Evolutionary conservation across 2,329 filamentous ascomycete genomes (phyloP), one percentile per base, ranked within the genome.

Genomic region (Aureobasidium sp.): DNA sequence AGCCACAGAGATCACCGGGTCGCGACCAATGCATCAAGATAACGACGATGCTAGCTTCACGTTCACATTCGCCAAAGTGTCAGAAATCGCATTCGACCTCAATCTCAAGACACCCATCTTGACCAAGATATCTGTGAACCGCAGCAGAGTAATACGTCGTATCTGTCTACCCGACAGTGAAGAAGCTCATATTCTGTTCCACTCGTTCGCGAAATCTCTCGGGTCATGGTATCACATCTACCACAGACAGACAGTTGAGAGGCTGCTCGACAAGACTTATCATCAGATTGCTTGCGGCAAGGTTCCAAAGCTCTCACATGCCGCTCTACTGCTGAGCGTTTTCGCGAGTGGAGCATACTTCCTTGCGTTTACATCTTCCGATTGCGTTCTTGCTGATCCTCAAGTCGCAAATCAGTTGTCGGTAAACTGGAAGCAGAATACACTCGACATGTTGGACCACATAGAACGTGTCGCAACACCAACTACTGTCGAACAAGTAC

Each of bases 171-270:
- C 68, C 1, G 60, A 57, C 15, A 45, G 45, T n/a, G 42, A 66
- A 34, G 63, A 68, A 25, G 64, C 67, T 8, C 22, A 62, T 20
- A 22, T 37, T 9, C 62, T 69, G 11, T 57, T 69, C 31, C 53
- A 68, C 14, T 57, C 63, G 7, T 69, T 68, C 31, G 55, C 63
- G 14, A 55, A 55, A 11, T 64, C 67, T n/a, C 48, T 70, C 12
- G 67, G 69, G 22, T 60, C 66, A 17, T 60, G 68, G 36, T 68
- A 70, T 56, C 68, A 70, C 48, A 63, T 70, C 37, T 62, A 70
- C 27, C 65, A 70, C 45, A 61, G 64, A n/a, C 64, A 64, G 9
- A 64, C 53, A 22, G 63, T 67, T 12, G 60, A 64, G 8, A n/a
- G 20, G 3, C 41, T 65, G 22, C 25, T 69, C 8, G 65, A 66